These are phyloP conservation scores for Wickerhamiella alocasiicola DNA, from an alignment of 805 yeast species.

Conservation along the genomic window DNA sequence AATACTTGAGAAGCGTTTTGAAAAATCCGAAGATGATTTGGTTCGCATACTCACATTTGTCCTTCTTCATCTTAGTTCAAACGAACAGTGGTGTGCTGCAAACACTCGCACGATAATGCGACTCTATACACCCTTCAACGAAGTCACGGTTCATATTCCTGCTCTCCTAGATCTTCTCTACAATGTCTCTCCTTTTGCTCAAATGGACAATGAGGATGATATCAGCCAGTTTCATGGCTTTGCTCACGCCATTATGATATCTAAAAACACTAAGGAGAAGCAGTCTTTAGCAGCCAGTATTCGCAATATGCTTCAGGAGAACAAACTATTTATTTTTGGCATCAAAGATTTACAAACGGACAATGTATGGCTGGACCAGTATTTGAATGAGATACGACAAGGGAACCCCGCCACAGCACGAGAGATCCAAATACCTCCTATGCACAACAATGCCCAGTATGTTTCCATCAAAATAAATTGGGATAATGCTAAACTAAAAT, in stretches of 20 bases:
- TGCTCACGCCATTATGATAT: slow-evolving; percentile 3
- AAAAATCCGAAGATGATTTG: not conserved
- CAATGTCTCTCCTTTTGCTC: slow-evolving; percentile 17
- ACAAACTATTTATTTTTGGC: not conserved
- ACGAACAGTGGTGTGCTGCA: slow-evolving; percentile 9
- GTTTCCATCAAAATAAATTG: slow-evolving; percentile 45
- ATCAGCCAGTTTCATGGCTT: not conserved
- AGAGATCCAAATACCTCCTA: slow-evolving; percentile 5
- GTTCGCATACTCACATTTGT: slow-evolving; percentile 13
- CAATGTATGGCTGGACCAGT: slow-evolving; percentile 17
- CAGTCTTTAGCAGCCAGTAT: slow-evolving; percentile 3
- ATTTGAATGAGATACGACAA: not conserved
- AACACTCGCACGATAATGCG: slow-evolving; percentile 10
- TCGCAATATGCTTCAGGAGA: not conserved
- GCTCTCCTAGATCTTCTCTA: slow-evolving; percentile 17
- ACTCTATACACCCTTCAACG: slow-evolving; percentile 4
- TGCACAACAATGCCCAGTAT: slow-evolving; percentile 23
- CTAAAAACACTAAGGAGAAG: not conserved
- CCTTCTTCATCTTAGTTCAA: slow-evolving; percentile 14
- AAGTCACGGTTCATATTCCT: slow-evolving; percentile 12
- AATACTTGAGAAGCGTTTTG: not conserved
- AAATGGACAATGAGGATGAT: slow-evolving; percentile 4
- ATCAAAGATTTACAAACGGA: slow-evolving; percentile 2
- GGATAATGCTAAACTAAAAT: slow-evolving; percentile 53
- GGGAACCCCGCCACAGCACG: not conserved